phyloP scores from a whole-genome alignment of 1,284 basidiomycete genomes.

The Porodaedalea pini region DNA sequence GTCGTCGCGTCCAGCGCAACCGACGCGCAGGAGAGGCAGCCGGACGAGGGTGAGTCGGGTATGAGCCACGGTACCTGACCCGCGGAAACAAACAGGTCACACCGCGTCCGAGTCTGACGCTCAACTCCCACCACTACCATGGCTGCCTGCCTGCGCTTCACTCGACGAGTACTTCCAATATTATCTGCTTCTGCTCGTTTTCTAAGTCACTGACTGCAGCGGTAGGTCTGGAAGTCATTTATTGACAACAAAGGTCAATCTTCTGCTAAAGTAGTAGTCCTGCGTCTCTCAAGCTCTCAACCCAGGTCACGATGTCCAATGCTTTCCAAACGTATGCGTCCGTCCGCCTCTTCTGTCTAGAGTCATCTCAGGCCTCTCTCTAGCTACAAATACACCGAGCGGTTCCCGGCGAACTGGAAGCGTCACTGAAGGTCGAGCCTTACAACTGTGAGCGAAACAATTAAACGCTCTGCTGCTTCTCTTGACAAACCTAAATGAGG shows the following conservation, averaged over 20 bases:
- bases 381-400: conserved; percentile 65
- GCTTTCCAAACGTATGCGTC: conserved; percentile 67
- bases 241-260: conserved; percentile 64
- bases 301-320: conserved; percentile 70
- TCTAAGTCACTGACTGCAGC: neutral
- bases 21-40: conserved; percentile 10
- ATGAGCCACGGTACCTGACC: neutral
- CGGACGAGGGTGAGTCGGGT: neutral
- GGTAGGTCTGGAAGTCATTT: conserved; percentile 78
- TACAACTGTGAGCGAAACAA: conserved; percentile 61
- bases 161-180: conserved; percentile 44
- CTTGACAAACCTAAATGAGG: neutral
- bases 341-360: conserved; percentile 2
- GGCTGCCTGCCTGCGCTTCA: conserved; percentile 66
- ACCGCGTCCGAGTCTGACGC: neutral
- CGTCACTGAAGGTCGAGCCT: conserved; percentile 65
- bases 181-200: neutral
- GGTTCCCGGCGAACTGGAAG: conserved; percentile 61
- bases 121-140: conserved; percentile 32
- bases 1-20: conserved; percentile 22
- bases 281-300: neutral
- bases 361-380: conserved; percentile 1
- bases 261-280: neutral
- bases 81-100: neutral
- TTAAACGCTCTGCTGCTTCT: neutral